Evolutionary conservation across 768 basidiomycete species (phyloP).

Genomic region (Boletus pseudopeckii): DNA sequence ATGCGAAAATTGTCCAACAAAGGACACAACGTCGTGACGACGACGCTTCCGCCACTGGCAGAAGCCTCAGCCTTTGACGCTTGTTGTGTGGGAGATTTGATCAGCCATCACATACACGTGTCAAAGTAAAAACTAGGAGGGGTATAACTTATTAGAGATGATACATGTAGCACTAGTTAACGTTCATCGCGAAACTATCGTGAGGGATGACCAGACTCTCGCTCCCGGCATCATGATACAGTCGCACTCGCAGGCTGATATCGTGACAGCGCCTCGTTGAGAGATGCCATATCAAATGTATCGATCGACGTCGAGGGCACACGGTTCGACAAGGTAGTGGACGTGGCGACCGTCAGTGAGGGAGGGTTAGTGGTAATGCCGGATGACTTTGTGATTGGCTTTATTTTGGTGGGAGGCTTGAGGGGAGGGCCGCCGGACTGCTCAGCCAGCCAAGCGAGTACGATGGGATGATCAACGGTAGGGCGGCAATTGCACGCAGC

Average conservation of each 20-base stretch:
- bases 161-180: conserved; percentile 3
- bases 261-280: conserved; percentile 27
- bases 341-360: conserved; percentile 14
- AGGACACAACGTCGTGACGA: neutral
- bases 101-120: conserved; percentile 7
- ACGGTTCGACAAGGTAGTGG: conserved; percentile 4
- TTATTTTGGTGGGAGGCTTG: conserved; percentile 13
- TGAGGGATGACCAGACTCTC: neutral
- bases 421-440: conserved; percentile 18
- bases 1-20: neutral
- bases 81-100: conserved; percentile 7
- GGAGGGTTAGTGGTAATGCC: neutral
- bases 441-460: conserved; percentile 38
- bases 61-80: no score
- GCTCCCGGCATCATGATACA: conserved; percentile 7
- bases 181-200: conserved; percentile 4
- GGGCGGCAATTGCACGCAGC: conserved; percentile 40
- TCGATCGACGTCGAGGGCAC: conserved; percentile 8
- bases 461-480: conserved; percentile 37
- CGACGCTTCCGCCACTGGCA: neutral
- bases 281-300: conserved; percentile 23
- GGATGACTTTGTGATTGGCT: conserved; percentile 6
- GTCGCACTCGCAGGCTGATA: conserved; percentile 17
- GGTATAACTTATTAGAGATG: conserved; percentile 7
- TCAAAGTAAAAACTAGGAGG: neutral